Conservation (phyloP, 208 protist genomes). For the Herpetomonas tarakana region DNA sequence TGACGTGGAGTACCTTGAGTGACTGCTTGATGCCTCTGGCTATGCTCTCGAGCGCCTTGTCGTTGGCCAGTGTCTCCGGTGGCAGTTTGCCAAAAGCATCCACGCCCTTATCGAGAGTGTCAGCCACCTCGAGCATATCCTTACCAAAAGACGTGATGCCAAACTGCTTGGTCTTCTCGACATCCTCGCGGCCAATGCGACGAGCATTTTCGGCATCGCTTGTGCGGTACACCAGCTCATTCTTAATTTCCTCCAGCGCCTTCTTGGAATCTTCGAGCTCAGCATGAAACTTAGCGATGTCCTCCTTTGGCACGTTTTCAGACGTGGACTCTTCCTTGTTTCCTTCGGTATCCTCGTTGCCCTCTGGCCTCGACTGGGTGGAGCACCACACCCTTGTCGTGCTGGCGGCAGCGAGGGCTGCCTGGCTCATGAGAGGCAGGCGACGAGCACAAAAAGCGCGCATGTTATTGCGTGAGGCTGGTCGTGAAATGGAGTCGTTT, state of each 20-base stretch:
- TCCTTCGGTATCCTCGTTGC: constrained; percentile 8
- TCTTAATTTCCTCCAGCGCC: constrained; percentile 69
- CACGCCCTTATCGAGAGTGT: constrained; percentile 90
- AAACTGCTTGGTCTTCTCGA: constrained; percentile 87
- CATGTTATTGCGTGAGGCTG: constrained; percentile 10
- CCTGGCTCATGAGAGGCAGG: constrained; percentile 7
- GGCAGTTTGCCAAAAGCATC: constrained; percentile 59
- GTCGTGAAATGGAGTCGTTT: constrained; percentile 6
- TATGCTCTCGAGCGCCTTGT: constrained; percentile 65
- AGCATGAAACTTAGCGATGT: constrained; percentile 35
- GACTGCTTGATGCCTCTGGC: constrained; percentile 86
- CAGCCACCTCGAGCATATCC: constrained; percentile 91
- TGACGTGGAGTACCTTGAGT: constrained; percentile 79
- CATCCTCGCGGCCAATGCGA: constrained; percentile 86
- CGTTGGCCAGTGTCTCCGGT: constrained; percentile 40
- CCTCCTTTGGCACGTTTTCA: constrained; percentile 21
- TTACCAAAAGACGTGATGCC: constrained; percentile 89
- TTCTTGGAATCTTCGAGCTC: constrained; percentile 61
- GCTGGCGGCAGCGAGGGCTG: constrained; percentile 17
- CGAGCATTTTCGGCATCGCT: constrained; percentile 89
- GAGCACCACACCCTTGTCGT: constrained; percentile 37
- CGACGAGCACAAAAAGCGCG: constrained; percentile 17
- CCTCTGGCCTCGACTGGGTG: too few species aligned
- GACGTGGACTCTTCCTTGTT: constrained; percentile 41
- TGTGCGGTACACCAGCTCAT: constrained; percentile 81